Evolutionary conservation across 148 eudicot genomes (phyloP).

Genomic region (Limonium bicolor): DNA sequence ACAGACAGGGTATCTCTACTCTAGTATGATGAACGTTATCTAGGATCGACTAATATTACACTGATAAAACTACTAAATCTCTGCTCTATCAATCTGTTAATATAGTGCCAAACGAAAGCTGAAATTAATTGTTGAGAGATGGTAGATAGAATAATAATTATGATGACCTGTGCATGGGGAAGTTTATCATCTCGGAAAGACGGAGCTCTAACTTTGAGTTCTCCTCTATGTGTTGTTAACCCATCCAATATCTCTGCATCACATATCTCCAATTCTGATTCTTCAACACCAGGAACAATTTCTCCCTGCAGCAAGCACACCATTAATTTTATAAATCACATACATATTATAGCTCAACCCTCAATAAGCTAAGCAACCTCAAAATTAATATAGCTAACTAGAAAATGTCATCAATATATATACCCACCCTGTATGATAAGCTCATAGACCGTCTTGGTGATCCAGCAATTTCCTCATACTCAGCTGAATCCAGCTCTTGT

Average conservation of each 20-base stretch:
- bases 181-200: slow-evolving; percentile 16
- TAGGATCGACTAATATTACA: no score
- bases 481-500: slow-evolving; percentile 72
- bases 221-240: slow-evolving; percentile 44
- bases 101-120: no score
- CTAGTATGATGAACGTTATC: no score
- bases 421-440: slow-evolving; percentile 20
- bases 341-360: neutral
- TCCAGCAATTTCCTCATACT: slow-evolving; percentile 63
- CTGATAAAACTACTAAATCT: no score
- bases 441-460: slow-evolving; percentile 16
- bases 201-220: slow-evolving; percentile 27
- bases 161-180: slow-evolving; percentile 32
- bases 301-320: slow-evolving; percentile 6
- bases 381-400: neutral
- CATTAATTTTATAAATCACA: neutral
- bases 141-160: no score
- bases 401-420: neutral
- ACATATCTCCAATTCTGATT: slow-evolving; percentile 1
- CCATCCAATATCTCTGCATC: slow-evolving; percentile 34
- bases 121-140: no score
- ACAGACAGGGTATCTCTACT: no score
- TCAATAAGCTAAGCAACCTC: no score
- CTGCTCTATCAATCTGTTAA: no score
- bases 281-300: slow-evolving; percentile 8